Percentiles rank a stretch among this genome's conserved stretches.
phyloP scores from a whole-genome alignment of 2,329 filamentous ascomycete genomes.

The Phyllosticta citriasiana region DNA sequence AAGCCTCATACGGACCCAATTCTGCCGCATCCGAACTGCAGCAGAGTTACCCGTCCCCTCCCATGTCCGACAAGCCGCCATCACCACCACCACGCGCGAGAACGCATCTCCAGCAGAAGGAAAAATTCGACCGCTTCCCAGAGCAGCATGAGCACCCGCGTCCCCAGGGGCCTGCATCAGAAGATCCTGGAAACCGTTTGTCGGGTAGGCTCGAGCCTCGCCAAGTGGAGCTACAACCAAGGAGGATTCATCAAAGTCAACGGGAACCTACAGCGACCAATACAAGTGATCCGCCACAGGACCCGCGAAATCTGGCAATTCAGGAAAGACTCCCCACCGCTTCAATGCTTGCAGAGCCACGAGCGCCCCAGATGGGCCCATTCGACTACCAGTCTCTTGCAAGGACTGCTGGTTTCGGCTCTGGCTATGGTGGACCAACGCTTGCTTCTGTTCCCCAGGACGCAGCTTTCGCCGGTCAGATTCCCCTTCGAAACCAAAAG shows the following conservation, averaged over 20 bases:
- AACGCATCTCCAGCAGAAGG: constrained; percentile 10
- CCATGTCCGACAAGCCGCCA: constrained; percentile 40
- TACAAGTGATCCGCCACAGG: not conserved
- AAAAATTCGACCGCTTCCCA: constrained; percentile 5
- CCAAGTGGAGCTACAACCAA: constrained; percentile 1
- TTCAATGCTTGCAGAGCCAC: not conserved
- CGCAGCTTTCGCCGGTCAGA: constrained; percentile 3
- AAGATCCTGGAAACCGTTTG: not conserved
- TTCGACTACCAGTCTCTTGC: constrained; percentile 7
- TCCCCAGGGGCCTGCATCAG: not conserved
- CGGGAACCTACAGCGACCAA: not conserved
- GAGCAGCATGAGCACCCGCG: constrained; percentile 9
- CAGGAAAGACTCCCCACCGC: not conserved
- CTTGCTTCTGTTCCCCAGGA: constrained; percentile 3
- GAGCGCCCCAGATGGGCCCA: constrained; percentile 5
- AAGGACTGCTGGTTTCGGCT: not conserved
- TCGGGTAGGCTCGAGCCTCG: constrained; percentile 2
- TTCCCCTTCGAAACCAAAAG: constrained; percentile 19
- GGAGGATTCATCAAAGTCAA: constrained; percentile 7
- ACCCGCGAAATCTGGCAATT: not conserved
- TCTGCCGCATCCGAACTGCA: constrained; percentile 23
- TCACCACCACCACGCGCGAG: constrained; percentile 28
- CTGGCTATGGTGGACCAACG: constrained; percentile 2
- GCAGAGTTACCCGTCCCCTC: constrained; percentile 38
- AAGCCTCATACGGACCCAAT: constrained; percentile 6